These are phyloP conservation scores for Backusella liffmaniae DNA, from an alignment of 192 early-diverging fungal species.

Conservation along the genomic window DNA sequence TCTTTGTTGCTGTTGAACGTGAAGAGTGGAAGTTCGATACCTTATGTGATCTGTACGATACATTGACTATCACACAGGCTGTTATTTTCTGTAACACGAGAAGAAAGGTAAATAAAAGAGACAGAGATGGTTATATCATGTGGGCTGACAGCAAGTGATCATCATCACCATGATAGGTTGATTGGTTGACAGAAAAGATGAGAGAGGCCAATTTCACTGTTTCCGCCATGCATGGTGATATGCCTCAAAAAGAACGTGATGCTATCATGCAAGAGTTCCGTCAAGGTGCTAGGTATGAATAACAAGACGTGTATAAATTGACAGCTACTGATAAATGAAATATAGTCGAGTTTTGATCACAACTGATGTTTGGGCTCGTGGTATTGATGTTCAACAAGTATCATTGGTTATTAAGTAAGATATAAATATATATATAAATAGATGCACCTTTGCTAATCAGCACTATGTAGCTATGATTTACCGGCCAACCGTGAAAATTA, in stretches of 20 bases:
- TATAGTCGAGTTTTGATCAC: conserved; percentile 93
- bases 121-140: background rate
- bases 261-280: conserved; percentile 98
- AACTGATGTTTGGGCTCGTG: conserved; percentile 98
- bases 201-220: conserved; percentile 97
- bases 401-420: conserved; percentile 83
- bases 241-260: conserved; percentile 97
- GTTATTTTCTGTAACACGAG: conserved; percentile 98
- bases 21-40: conserved; percentile 99
- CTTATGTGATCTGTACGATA: conserved; percentile 96
- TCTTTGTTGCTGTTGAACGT: conserved; percentile 95
- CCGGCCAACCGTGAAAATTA: conserved; percentile 96
- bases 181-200: conserved; percentile 97
- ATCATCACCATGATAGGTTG: conserved; percentile 52
- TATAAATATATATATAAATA: background rate
- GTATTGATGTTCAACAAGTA: conserved; percentile 99
- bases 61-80: conserved; percentile 95
- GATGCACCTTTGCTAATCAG: background rate
- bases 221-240: conserved; percentile 98
- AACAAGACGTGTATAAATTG: background rate
- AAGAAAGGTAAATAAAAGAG: conserved; percentile 64
- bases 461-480: conserved; percentile 75
- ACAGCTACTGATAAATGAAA: background rate
- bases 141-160: background rate
- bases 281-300: conserved; percentile 69